phyloP scores from a whole-genome alignment of 2,329 filamentous ascomycete species.

The Incumbomyces lentus region DNA sequence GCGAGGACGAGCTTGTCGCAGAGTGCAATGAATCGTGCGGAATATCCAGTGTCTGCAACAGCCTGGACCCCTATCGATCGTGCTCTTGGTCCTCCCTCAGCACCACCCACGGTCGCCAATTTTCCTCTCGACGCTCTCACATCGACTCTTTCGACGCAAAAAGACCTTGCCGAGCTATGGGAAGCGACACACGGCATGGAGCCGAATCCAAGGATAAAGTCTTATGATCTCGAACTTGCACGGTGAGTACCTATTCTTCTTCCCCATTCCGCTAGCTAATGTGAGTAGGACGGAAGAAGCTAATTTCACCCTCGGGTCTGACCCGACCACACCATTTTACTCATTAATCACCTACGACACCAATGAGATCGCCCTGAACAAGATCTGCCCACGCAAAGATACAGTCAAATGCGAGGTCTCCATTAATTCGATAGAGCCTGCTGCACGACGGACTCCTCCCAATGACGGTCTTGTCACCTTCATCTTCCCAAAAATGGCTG shows the following conservation, averaged over 20 bases:
- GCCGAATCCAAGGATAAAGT: slow-evolving; percentile 23
- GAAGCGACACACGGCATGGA: slow-evolving; percentile 37
- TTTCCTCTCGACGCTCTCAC: slow-evolving; percentile 30
- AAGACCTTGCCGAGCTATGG: slow-evolving; percentile 34
- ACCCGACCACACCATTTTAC: slow-evolving; percentile 33
- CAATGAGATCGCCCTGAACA: slow-evolving; percentile 32
- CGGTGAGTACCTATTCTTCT: slow-evolving; percentile 25
- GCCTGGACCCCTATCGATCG: slow-evolving; percentile 24
- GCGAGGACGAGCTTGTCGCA: slow-evolving; percentile 10
- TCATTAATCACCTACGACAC: slow-evolving; percentile 33
- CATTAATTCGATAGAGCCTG: slow-evolving; percentile 31
- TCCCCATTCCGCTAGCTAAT: slow-evolving; percentile 14
- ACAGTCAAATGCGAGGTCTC: slow-evolving; percentile 34
- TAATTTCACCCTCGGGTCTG: slow-evolving; percentile 34
- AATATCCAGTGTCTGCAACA: slow-evolving; percentile 24
- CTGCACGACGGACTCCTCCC: slow-evolving; percentile 28
- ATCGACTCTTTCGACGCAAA: slow-evolving; percentile 23
- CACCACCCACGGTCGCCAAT: slow-evolving; percentile 33
- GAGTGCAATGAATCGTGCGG: slow-evolving; percentile 17
- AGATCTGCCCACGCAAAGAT: slow-evolving; percentile 31
- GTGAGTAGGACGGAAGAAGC: slow-evolving; percentile 28
- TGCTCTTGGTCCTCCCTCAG: slow-evolving; percentile 30
- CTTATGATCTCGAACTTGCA: slow-evolving; percentile 32
- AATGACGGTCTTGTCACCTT: slow-evolving; percentile 35
- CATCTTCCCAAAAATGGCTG: slow-evolving; percentile 40